Conservation (phyloP, 177 flowering plant species). For the Telopea speciosissima region DNA sequence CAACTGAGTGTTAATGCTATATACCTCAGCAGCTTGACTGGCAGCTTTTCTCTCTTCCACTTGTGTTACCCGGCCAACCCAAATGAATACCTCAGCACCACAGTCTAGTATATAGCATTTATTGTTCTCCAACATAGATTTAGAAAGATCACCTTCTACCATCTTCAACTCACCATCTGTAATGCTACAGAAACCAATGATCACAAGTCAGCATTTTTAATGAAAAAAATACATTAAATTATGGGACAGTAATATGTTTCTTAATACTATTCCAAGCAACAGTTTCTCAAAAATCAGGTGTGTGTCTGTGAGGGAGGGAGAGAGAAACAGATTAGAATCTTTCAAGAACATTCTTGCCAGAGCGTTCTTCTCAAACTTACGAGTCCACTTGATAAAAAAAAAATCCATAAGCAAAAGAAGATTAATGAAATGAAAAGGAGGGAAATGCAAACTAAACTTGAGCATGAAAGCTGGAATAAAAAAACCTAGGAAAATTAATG, state of each 20-base stretch:
- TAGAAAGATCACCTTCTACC: conserved; percentile 81
- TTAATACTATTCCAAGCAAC: not conserved
- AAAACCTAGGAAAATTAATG: too few relatives aligned
- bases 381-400: too few relatives aligned
- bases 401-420: too few relatives aligned
- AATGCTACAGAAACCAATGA: conserved; percentile 44
- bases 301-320: too few relatives aligned
- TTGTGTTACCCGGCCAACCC: conserved; percentile 98
- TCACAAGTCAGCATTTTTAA: conserved; percentile 12
- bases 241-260: not conserved
- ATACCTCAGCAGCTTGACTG: conserved; percentile 87
- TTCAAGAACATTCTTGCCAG: too few relatives aligned
- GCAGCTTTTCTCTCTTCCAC: conserved; percentile 96
- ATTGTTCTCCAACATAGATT: conserved; percentile 76
- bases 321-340: too few relatives aligned
- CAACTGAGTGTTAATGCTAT: conserved; percentile 1
- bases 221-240: not conserved
- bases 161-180: conserved; percentile 53
- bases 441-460: too few relatives aligned
- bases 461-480: too few relatives aligned
- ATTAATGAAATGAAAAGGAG: too few relatives aligned
- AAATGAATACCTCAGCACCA: conserved; percentile 87
- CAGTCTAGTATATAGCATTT: conserved; percentile 87
- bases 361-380: too few relatives aligned
- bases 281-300: too few relatives aligned